Evolutionary conservation across 371 early-diverging fungal species (phyloP).

Genomic region (Apophysomyces sp.): DNA sequence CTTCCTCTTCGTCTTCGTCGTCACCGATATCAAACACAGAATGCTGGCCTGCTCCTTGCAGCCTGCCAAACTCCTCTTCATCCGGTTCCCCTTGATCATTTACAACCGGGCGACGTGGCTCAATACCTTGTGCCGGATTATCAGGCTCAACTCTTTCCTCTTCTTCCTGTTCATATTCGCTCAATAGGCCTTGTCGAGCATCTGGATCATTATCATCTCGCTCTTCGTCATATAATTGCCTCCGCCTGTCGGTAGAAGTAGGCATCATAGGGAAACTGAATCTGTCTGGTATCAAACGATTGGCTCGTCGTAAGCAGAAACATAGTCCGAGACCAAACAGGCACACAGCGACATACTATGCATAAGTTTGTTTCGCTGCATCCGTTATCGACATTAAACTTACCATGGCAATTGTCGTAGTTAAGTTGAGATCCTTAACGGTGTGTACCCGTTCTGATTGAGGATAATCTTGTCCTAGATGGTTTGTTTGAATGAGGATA

Average conservation of each 20-base stretch:
- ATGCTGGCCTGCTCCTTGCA: conserved; percentile 10
- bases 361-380: background rate
- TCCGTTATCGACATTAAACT: background rate
- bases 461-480: too few relatives aligned
- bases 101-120: background rate
- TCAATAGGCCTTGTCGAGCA: conserved; percentile 30
- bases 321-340: conserved; percentile 40
- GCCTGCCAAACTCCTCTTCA: conserved; percentile 18
- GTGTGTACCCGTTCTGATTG: too few relatives aligned
- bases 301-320: conserved; percentile 38
- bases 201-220: conserved; percentile 26
- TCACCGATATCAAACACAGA: conserved; percentile 18
- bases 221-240: conserved; percentile 17
- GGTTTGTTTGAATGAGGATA: too few relatives aligned
- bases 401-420: background rate
- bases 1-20: conserved; percentile 12
- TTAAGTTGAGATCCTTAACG: too few relatives aligned
- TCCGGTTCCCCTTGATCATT: conserved; percentile 7
- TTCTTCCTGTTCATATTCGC: conserved; percentile 19
- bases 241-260: conserved; percentile 17
- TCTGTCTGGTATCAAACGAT: conserved; percentile 39
- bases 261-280: conserved; percentile 37
- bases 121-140: conserved; percentile 5
- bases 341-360: conserved; percentile 29
- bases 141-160: conserved; percentile 17